These are phyloP conservation scores for Penicillium silybi DNA, from an alignment of 495 filamentous ascomycete genomes.

Conservation along the genomic window DNA sequence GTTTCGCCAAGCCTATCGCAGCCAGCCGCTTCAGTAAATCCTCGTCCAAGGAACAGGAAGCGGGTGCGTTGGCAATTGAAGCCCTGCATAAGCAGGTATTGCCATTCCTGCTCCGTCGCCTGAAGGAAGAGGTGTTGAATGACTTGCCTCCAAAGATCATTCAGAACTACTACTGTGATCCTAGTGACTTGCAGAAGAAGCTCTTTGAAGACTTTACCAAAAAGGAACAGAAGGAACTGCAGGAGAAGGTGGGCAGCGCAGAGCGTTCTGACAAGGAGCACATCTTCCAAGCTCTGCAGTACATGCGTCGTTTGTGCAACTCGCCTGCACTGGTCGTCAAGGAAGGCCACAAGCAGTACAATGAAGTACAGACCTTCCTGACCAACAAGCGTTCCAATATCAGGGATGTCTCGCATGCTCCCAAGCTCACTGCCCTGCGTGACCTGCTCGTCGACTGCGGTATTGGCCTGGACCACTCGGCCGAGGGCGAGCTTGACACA, in stretches of 20 bases:
- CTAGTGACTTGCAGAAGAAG: constrained; percentile 89
- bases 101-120: constrained; percentile 89
- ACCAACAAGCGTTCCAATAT: constrained; percentile 65
- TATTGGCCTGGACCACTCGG: constrained; percentile 65
- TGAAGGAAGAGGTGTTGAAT: constrained; percentile 97
- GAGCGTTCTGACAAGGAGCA: constrained; percentile 95
- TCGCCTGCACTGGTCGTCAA: constrained; percentile 95
- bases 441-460: constrained; percentile 94
- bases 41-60: constrained; percentile 97
- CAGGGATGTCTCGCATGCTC: constrained; percentile 82
- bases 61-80: constrained; percentile 91
- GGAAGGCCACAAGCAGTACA: constrained; percentile 85
- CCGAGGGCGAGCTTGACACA: constrained; percentile 55
- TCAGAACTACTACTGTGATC: constrained; percentile 99
- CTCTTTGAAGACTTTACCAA: constrained; percentile 95
- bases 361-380: constrained; percentile 72
- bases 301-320: constrained; percentile 99
- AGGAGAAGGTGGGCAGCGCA: constrained; percentile 67
- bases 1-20: constrained; percentile 96
- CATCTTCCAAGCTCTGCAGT: constrained; percentile 98
- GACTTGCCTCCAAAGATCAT: constrained; percentile 97
- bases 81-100: constrained; percentile 96
- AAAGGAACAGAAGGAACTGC: constrained; percentile 80
- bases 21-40: constrained; percentile 92
- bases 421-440: constrained; percentile 82